Conservation (phyloP, 2,329 filamentous ascomycete genomes). For the Penicillium nordicum region DNA sequence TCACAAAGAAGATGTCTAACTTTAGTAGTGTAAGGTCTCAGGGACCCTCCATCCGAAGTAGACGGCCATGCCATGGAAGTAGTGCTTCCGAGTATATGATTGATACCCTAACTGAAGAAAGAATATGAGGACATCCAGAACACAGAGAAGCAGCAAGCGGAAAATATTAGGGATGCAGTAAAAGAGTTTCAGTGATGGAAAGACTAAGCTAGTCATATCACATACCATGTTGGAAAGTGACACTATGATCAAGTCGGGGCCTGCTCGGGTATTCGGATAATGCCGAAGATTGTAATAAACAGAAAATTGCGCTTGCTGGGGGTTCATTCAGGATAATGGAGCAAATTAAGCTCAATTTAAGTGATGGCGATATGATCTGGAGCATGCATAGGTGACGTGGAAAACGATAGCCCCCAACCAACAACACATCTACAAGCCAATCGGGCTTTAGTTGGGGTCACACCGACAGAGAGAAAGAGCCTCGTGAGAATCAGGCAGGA, state of each 20-base stretch:
- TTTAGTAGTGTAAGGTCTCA: not conserved
- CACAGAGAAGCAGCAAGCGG: not conserved
- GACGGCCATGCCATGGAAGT: too few species aligned
- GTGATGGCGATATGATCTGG: not conserved
- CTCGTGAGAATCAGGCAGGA: not conserved
- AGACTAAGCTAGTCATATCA: not conserved
- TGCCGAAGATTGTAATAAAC: not conserved
- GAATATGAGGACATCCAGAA: not conserved
- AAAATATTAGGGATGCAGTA: not conserved
- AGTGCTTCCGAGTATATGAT: not conserved
- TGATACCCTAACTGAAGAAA: too few species aligned
- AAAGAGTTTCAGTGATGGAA: not conserved
- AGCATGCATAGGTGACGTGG: not conserved
- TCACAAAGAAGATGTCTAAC: too few species aligned
- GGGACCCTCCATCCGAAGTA: not conserved
- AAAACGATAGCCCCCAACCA: not conserved
- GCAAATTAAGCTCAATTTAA: slow-evolving; percentile 6
- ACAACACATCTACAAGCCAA: not conserved
- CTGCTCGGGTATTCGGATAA: not conserved
- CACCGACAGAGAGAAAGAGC: not conserved
- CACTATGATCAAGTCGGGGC: not conserved
- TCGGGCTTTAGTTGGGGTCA: not conserved
- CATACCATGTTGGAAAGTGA: too few species aligned
- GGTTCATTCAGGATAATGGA: not conserved
- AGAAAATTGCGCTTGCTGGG: not conserved